A percentile compares a stretch with the other conserved stretches of the same genome.
Evolutionary conservation across 1,139 yeast genomes (phyloP).

Genomic region (Candida albicans): DNA sequence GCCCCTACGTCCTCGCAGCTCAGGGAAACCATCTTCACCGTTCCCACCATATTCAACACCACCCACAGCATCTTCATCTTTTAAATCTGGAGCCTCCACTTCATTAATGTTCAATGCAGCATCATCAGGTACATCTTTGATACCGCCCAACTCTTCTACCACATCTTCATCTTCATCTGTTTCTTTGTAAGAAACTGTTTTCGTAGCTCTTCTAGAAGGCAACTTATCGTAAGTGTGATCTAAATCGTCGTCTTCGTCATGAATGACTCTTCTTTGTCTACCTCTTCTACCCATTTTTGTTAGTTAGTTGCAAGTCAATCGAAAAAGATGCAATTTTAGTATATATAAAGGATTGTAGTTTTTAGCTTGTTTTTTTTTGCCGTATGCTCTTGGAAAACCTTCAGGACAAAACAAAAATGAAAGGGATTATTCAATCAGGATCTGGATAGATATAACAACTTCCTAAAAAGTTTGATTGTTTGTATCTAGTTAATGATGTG

Average conservation of each 20-base stretch:
- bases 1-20: slow-evolving; percentile 16
- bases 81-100: slow-evolving; percentile 18
- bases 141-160: slow-evolving; percentile 15
- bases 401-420: no score
- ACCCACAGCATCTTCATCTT: slow-evolving; percentile 13
- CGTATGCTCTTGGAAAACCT: no score
- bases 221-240: slow-evolving; percentile 14
- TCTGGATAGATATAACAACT: no score
- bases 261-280: slow-evolving; percentile 6
- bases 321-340: no score
- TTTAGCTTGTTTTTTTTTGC: no score
- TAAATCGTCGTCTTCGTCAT: slow-evolving; percentile 12
- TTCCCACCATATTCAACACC: slow-evolving; percentile 27
- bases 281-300: slow-evolving; percentile 14
- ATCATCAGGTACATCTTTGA: slow-evolving; percentile 19
- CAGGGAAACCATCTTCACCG: slow-evolving; percentile 19
- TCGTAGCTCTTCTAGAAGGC: slow-evolving; percentile 18
- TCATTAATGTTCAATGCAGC: slow-evolving; percentile 17
- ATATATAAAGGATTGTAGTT: no score
- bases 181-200: slow-evolving; percentile 19
- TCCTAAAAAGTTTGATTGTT: no score
- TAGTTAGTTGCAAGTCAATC: not conserved
- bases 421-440: no score
- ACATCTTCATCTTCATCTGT: slow-evolving; percentile 21
- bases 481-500: no score